A percentile compares a stretch with the other conserved stretches of the same genome.
Evolutionary conservation across 2,329 filamentous ascomycete genomes (phyloP).

Genomic region (Coleophoma cylindrospora): DNA sequence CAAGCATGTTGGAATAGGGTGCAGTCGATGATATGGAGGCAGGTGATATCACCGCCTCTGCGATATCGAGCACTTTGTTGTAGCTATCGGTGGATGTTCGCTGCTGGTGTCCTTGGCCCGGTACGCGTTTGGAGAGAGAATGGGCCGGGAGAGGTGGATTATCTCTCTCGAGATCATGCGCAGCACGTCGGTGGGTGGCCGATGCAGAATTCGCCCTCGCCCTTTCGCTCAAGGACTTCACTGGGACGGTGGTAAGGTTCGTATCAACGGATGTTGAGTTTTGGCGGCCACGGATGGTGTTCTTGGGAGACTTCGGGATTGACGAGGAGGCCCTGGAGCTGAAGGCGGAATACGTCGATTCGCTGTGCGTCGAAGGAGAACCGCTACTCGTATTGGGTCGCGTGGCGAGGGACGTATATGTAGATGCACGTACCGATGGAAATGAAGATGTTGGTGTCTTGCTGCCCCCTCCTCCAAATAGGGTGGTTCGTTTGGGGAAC

Average conservation of each 20-base stretch:
- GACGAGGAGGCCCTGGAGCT: constrained; percentile 42
- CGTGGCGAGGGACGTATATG: constrained; percentile 19
- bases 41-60: constrained; percentile 9
- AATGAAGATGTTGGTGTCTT: not conserved
- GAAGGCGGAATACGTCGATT: constrained; percentile 11
- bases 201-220: not conserved
- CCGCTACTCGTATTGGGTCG: constrained; percentile 22
- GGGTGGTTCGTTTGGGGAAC: constrained; percentile 11
- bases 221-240: constrained; percentile 4
- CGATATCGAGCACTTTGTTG: constrained; percentile 9
- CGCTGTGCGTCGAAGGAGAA: constrained; percentile 12
- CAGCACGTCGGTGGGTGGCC: not conserved
- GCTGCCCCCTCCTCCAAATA: constrained; percentile 10
- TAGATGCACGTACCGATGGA: constrained; percentile 5
- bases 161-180: constrained; percentile 4
- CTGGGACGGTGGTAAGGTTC: constrained; percentile 9
- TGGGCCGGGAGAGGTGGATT: constrained; percentile 8
- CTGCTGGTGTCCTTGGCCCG: constrained; percentile 3
- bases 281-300: constrained; percentile 31
- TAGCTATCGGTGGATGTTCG: constrained; percentile 17
- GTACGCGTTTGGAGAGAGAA: not conserved
- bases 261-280: constrained; percentile 27
- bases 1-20: constrained; percentile 24
- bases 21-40: constrained; percentile 16
- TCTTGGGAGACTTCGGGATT: constrained; percentile 24